Conservation (phyloP, 495 filamentous ascomycete genomes). For the Neurospora tetraspora region DNA sequence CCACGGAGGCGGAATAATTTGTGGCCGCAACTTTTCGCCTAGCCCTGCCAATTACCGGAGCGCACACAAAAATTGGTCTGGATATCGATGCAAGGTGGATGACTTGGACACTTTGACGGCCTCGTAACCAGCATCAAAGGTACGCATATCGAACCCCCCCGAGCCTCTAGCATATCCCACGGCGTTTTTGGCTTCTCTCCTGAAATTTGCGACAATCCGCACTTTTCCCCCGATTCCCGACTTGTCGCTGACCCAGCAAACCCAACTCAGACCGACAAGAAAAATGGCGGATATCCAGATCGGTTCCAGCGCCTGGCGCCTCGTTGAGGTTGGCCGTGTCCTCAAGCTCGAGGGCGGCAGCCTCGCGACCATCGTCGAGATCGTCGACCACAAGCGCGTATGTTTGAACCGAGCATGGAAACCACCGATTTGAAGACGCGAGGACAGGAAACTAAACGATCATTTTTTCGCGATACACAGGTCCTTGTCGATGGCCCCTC, state of each 20-base stretch:
- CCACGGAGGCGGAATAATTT: constrained; percentile 21
- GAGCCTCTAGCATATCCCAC: constrained; percentile 3
- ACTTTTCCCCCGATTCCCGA: constrained; percentile 8
- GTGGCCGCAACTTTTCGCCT: constrained; percentile 24
- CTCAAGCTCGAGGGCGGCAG: constrained; percentile 69
- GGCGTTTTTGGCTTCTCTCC: constrained; percentile 5
- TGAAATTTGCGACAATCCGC: constrained; percentile 4
- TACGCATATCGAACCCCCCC: constrained; percentile 17
- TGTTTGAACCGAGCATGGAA: constrained; percentile 29
- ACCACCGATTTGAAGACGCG: constrained; percentile 5
- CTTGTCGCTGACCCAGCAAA: constrained; percentile 18
- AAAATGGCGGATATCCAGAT: constrained; percentile 28
- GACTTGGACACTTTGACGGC: constrained; percentile 29
- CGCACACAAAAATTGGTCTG: constrained; percentile 28
- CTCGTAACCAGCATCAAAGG: constrained; percentile 25
- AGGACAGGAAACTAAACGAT: constrained; percentile 19
- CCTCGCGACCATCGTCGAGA: constrained; percentile 91
- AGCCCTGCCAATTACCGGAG: constrained; percentile 28
- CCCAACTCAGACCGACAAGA: constrained; percentile 14
- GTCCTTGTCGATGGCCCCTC: constrained; percentile 91
- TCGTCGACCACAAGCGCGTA: constrained; percentile 99
- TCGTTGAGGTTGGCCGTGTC: constrained; percentile 94
- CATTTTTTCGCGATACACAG: constrained; percentile 38
- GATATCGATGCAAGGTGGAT: constrained; percentile 24
- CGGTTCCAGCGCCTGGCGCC: constrained; percentile 52